These are phyloP conservation scores for Phytophthora nicotianae DNA, from an alignment of 352 stramenopile species.

Conservation along the genomic window DNA sequence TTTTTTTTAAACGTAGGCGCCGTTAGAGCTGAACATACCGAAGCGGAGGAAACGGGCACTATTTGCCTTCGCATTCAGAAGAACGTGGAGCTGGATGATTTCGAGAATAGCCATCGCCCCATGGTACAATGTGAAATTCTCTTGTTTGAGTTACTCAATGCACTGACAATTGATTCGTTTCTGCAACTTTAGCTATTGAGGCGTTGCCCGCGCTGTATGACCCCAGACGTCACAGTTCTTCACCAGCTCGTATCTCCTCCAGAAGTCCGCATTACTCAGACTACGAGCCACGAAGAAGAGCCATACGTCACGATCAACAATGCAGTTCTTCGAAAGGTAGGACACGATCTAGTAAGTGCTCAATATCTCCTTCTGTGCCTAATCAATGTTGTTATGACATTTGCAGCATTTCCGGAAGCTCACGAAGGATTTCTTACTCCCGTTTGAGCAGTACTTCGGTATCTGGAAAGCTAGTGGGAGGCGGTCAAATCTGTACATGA, in stretches of 20 bases:
- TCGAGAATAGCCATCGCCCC: conserved; percentile 43
- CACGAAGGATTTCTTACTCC: conserved; percentile 85
- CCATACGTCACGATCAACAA: conserved; percentile 87
- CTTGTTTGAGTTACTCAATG: conserved; percentile 3
- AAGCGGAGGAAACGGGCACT: conserved; percentile 41
- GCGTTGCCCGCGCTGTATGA: conserved; percentile 59
- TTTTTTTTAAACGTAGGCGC: conserved; percentile 8
- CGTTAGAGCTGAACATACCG: conserved; percentile 12
- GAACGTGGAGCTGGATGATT: conserved; percentile 45
- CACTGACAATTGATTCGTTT: conserved; percentile 9
- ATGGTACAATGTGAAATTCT: conserved; percentile 32
- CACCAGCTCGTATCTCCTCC: conserved; percentile 65
- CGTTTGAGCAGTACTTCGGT: conserved; percentile 88
- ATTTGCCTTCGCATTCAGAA: conserved; percentile 68
- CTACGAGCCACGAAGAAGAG: conserved; percentile 59
- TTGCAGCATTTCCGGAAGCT: conserved; percentile 87
- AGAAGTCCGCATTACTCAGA: conserved; percentile 54
- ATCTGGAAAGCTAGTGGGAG: conserved; percentile 71
- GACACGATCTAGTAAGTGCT: background rate
- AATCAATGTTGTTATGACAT: conserved; percentile 8
- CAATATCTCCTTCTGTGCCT: background rate
- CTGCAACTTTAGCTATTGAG: conserved; percentile 50
- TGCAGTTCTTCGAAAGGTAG: conserved; percentile 76
- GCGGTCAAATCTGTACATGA: conserved; percentile 74
- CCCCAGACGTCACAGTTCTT: conserved; percentile 63